phyloP scores from a whole-genome alignment of 768 basidiomycete genomes.

The Leccinum sublutescens region DNA sequence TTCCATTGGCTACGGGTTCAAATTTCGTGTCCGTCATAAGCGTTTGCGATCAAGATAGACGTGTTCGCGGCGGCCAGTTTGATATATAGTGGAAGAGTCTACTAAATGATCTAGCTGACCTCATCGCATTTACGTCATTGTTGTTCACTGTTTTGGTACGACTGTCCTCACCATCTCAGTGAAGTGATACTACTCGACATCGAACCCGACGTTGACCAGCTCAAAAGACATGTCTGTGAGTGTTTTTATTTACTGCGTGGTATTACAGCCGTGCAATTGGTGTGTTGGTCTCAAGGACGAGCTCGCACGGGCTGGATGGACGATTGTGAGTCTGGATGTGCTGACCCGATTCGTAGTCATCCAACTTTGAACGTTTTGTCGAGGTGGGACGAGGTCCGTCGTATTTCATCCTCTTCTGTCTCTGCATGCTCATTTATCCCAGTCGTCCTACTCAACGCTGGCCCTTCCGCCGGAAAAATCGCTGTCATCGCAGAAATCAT shows the following conservation, averaged over 20 bases:
- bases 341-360: constrained; percentile 47
- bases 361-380: constrained; percentile 95
- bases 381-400: constrained; percentile 89
- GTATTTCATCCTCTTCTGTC: not conserved
- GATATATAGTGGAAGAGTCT: no score
- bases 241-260: not conserved
- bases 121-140: not conserved
- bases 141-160: not conserved
- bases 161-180: not conserved
- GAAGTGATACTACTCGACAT: not conserved
- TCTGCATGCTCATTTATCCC: constrained; percentile 2
- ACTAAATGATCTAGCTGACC: not conserved
- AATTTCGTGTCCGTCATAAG: no score
- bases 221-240: constrained; percentile 24
- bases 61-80: no score
- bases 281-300: not conserved
- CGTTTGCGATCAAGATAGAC: no score
- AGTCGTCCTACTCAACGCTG: constrained; percentile 91
- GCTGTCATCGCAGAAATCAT: constrained; percentile 97
- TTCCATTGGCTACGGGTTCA: no score
- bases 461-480: constrained; percentile 82
- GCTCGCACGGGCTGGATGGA: constrained; percentile 15
- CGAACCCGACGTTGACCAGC: not conserved
- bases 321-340: constrained; percentile 8
- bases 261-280: not conserved